Base-by-base conservation (phyloP, 2,329 filamentous ascomycete genomes). In the Clarireedia paspali region DNA sequence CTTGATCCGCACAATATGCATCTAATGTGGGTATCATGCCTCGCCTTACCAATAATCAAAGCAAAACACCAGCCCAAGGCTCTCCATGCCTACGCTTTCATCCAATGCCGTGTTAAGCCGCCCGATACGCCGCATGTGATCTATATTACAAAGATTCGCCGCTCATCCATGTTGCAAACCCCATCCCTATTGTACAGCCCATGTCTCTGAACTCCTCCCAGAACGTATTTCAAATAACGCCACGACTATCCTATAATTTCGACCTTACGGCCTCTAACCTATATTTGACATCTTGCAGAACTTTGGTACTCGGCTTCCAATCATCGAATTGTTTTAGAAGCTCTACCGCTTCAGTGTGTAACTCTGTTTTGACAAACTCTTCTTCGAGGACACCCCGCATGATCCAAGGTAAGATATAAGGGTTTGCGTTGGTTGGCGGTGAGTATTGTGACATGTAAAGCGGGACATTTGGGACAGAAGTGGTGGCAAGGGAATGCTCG, bases 321-420 rank as follows among this genome's bases (percentile, higher is more conserved):
- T 89, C 84, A 69, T 97, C 91, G 71, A 97, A 99, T 70, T 95
- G 84, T 58, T 77, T 77, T n/a, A 99, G 75, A 50, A 99, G 72
- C 66, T 90, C 82, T 58, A 82, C 81, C 6, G 89, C 90, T 72
- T 99, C 94, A 1, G 78, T 73, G 34, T 82, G 82, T 17, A 95
- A 73, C 67, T 95, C 88, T 23, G 83, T 88, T 70, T 88, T 91
- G 24, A 97, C 92, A 66, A 90, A 84, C 17, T 94, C 87, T 70
- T 99, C 94, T 69, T 97, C 94, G 2, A 99, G 74, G 56, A 99
- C 74, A 0, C 94, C 94, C 6, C 94, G 83, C 85, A 99, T 94
- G 38, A 94, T 92, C 85, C 95, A 99, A 0, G 94, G 94, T 14
- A 99, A 75, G 55, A 94, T 86, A 67, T 92, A 97, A 0, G 92